Base-by-base conservation (phyloP, 2,329 filamentous ascomycete genomes). In the Coniella lustricola region DNA sequence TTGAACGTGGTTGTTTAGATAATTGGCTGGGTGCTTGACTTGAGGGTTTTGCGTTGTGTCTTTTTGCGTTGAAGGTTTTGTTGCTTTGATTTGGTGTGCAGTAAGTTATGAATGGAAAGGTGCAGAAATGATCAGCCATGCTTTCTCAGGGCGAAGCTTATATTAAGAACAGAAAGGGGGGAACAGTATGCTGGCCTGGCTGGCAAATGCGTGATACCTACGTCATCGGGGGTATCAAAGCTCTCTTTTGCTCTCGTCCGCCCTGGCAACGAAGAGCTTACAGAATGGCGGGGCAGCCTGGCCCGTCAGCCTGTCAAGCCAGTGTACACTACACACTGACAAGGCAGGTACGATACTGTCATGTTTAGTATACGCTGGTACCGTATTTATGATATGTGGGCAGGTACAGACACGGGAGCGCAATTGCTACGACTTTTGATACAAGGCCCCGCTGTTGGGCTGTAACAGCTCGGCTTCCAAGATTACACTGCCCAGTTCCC, bases 181-280 rank as follows among this genome's bases (percentile, higher is more conserved):
- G n/a, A n/a, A n/a, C n/a, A n/a, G 42, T 35, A 36, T 33, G 22
- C 33, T 36, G 40, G 25, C 17, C 18, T 32, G 25, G 48, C 40
- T 20, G 32, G 51, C n/a, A n/a, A n/a, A n/a, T 37, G 45, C 46
- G 49, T 51, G 51, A 47, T 32, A 13, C 29, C 42, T 54, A 54
- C 51, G 51, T 54, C 51, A 54, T 54, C 36, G n/a, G 16, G 29
- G 36, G 17, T 5, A n/a, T n/a, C n/a, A 29, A 10, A 29, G 25
- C 25, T 29, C 25, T 29, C 25, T 29, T 29, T 29, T 29, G 25
- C 25, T 29, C n/a, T n/a, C n/a, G n/a, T 29, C 5, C 25, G 25
- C 5, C 25, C 25, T 29, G 25, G 25, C 25, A 5, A 20, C 41
- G 20, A 32, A 20, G n/a, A n/a, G n/a, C n/a, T 29, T 41, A 33